These are phyloP conservation scores for Peterozyma xylosa DNA, from an alignment of 805 yeast genomes.

Conservation along the genomic window DNA sequence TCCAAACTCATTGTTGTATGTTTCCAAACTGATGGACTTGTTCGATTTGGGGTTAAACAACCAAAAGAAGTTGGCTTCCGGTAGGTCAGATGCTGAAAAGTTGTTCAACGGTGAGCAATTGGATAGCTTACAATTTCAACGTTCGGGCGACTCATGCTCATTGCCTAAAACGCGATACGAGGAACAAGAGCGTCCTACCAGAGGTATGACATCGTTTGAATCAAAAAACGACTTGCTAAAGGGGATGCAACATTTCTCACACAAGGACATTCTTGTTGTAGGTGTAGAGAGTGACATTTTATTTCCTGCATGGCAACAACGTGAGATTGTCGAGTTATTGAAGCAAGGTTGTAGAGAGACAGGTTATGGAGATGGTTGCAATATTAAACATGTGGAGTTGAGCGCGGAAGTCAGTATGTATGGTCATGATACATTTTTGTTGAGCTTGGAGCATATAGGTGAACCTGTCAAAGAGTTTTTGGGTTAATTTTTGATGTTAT, in stretches of 20 bases:
- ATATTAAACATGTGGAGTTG: slow-evolving; percentile 62
- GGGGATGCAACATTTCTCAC: slow-evolving; percentile 59
- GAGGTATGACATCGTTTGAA: slow-evolving; percentile 45
- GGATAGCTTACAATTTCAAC: slow-evolving; percentile 20
- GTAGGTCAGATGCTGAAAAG: slow-evolving; percentile 30
- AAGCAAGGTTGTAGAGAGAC: slow-evolving; percentile 22
- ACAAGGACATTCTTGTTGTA: slow-evolving; percentile 64
- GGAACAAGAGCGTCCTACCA: slow-evolving; percentile 36
- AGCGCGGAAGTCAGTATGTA: slow-evolving; percentile 70
- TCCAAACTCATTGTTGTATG: slow-evolving; percentile 80
- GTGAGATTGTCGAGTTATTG: slow-evolving; percentile 65
- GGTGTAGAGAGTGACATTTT: slow-evolving; percentile 92
- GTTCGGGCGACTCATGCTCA: slow-evolving; percentile 24
- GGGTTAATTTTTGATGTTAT: slow-evolving; percentile 14
- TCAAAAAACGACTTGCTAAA: slow-evolving; percentile 50
- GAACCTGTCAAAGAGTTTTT: slow-evolving; percentile 64
- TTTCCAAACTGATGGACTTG: slow-evolving; percentile 91
- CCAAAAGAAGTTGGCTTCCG: slow-evolving; percentile 32
- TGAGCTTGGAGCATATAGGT: slow-evolving; percentile 76
- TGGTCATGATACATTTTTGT: slow-evolving; percentile 88
- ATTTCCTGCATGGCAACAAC: slow-evolving; percentile 93
- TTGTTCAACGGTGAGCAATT: slow-evolving; percentile 19
- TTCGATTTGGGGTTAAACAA: slow-evolving; percentile 65
- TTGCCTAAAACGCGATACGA: slow-evolving; percentile 46
- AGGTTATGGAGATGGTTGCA: slow-evolving; percentile 23